phyloP scores from a whole-genome alignment of 306 rosid genomes.

The Cucumis sativus region DNA sequence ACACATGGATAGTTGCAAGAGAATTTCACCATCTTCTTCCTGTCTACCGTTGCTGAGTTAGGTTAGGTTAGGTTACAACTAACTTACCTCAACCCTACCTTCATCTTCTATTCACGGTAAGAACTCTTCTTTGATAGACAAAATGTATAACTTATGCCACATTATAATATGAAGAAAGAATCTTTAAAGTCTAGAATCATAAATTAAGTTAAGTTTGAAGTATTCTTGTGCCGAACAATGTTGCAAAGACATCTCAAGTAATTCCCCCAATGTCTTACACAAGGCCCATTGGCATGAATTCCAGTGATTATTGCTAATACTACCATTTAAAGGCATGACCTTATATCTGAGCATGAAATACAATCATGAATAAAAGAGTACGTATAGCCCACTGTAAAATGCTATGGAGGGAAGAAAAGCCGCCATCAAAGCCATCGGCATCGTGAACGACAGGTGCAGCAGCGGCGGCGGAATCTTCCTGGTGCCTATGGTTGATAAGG shows the following conservation, averaged over 20 bases:
- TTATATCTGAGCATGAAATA: not conserved
- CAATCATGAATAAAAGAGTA: not conserved
- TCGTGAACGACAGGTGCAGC: not conserved
- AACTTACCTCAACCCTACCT: not conserved
- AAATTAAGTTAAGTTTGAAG: not conserved
- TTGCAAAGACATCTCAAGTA: not conserved
- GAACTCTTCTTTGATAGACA: not conserved
- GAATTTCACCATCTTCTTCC: too few species aligned
- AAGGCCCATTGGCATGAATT: not conserved
- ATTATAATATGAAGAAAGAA: not conserved
- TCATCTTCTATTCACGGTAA: too few species aligned
- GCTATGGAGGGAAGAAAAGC: slow-evolving; percentile 73
- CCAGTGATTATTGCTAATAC: too few species aligned
- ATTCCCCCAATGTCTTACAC: not conserved
- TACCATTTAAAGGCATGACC: not conserved
- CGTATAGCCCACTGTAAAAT: slow-evolving; percentile 94
- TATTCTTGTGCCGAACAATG: not conserved
- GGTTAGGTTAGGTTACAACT: too few species aligned
- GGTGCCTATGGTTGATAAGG: too few species aligned
- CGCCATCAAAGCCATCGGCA: slow-evolving; percentile 45
- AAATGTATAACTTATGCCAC: not conserved
- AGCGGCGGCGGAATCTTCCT: slow-evolving; percentile 7
- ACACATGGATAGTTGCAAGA: too few species aligned
- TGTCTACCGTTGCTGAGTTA: too few species aligned
- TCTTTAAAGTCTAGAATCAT: not conserved